Percentiles rank a stretch among this genome's conserved stretches.
phyloP scores from a whole-genome alignment of 768 basidiomycete genomes.

The Podaxis pistillaris region DNA sequence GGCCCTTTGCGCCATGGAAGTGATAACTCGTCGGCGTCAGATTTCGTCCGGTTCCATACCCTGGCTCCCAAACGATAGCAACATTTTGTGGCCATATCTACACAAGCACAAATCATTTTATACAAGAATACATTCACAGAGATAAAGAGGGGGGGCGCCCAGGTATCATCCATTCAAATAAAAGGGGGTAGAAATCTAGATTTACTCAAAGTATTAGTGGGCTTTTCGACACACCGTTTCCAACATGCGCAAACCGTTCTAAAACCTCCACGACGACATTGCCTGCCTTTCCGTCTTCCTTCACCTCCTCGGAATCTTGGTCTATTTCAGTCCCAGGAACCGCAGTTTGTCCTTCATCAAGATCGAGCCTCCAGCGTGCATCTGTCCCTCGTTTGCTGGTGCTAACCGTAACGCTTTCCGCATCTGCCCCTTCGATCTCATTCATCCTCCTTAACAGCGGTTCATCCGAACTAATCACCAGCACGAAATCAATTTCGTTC shows the following conservation, averaged over 20 bases:
- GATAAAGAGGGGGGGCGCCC: neutral
- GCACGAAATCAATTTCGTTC: slow-evolving; percentile 53
- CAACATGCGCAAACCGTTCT: slow-evolving; percentile 4
- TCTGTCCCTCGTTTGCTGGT: slow-evolving; percentile 76
- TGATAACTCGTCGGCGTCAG: too few species aligned
- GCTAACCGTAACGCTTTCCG: slow-evolving; percentile 46
- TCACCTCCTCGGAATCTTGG: slow-evolving; percentile 1
- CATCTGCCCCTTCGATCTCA: slow-evolving; percentile 67
- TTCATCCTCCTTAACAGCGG: slow-evolving; percentile 73
- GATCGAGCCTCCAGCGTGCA: slow-evolving; percentile 64
- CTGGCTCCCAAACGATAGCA: too few species aligned
- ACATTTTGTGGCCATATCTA: neutral
- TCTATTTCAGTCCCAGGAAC: neutral
- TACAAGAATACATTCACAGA: neutral
- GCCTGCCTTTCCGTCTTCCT: slow-evolving; percentile 1
- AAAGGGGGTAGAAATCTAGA: neutral
- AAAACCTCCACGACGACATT: slow-evolving; percentile 7
- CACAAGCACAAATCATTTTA: neutral
- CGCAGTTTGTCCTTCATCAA: slow-evolving; percentile 21
- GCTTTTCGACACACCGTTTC: neutral
- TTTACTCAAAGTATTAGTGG: neutral
- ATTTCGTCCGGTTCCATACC: too few species aligned
- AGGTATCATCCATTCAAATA: neutral
- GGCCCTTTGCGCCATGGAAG: too few species aligned
- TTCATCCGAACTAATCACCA: slow-evolving; percentile 75